Evolutionary conservation across 306 rosid genomes (phyloP), one percentile per base, ranked within the genome.

Genomic region (Sphenostylis stenocarpa): DNA sequence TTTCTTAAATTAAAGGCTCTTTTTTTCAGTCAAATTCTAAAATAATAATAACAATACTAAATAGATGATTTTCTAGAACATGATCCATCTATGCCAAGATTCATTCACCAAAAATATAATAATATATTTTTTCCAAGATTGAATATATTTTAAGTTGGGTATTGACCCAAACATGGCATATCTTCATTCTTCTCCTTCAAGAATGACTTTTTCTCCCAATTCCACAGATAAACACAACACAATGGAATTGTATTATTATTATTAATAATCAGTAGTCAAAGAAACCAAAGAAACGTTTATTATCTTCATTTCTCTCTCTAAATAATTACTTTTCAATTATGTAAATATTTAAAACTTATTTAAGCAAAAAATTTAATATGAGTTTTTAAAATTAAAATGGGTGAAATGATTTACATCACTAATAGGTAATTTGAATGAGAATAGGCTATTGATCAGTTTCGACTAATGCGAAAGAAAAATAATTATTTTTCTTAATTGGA

Each of bases 21-120:
- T 28, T 1, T 41, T 41, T 31, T n/a, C 6, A 1, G 86, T 83
- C 84, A 79, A 79, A 79, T 52, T 58, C n/a, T 21, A 66, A 63
- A 74, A 2, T 39, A 9, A 39, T 31, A 3, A 31, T 31, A 31
- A 31, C 3, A 31, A 31, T 39, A 3, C 2, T 39, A 39, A 39
- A n/a, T n/a, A n/a, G n/a, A n/a, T 63, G 84, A 51, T 82, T 29
- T 75, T 84, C 82, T 79, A 80, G 87, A 80, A 70, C 57, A 44
- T 13, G 4, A 12, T 31, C 23, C 14, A 12, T 31, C 23, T 4
- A 53, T 53, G 29, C 38, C 12, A 3, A 17, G 3, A 17, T 21
- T 55, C 1, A 26, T 2, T 10, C 44, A 10, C 44, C 3, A 41
- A 41, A 41, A 9, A 12, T n/a, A 0, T 41, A 41, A 41, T 41